Evolutionary conservation across 2,329 filamentous ascomycete species (phyloP).

Genomic region (Phoma sp.): DNA sequence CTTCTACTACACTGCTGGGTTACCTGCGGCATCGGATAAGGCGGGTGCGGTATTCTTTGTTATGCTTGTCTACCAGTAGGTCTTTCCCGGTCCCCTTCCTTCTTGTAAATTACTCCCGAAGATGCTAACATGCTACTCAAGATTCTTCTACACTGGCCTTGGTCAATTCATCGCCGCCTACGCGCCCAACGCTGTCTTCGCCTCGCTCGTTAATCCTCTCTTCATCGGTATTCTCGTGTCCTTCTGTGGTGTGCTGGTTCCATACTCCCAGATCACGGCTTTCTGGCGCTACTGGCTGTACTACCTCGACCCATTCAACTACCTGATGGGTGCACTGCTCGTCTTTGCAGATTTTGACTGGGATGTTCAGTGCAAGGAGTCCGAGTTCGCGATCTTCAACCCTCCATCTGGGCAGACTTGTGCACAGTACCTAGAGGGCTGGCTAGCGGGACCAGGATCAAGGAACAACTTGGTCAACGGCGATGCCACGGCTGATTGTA

Average conservation of each 20-base stretch:
- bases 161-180: conserved; percentile 63
- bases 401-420: conserved; percentile 62
- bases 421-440: conserved; percentile 61
- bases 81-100: background rate
- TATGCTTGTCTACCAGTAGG: conserved; percentile 67
- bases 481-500: conserved; percentile 60
- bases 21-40: conserved; percentile 53
- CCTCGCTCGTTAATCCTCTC: conserved; percentile 58
- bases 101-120: too few relatives aligned
- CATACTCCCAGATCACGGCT: conserved; percentile 65
- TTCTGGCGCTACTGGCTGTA: conserved; percentile 67
- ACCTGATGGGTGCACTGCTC: conserved; percentile 50
- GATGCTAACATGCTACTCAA: background rate
- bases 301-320: conserved; percentile 52
- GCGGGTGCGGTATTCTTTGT: conserved; percentile 56
- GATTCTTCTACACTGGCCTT: conserved; percentile 49
- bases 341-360: conserved; percentile 51
- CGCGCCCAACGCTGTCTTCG: conserved; percentile 53
- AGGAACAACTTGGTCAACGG: conserved; percentile 55
- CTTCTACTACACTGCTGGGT: conserved; percentile 66
- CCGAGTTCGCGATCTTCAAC: conserved; percentile 52
- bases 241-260: conserved; percentile 64
- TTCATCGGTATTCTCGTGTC: conserved; percentile 28
- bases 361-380: conserved; percentile 45
- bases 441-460: conserved; percentile 56